Evolutionary conservation across 2,329 filamentous ascomycete species (phyloP).

Genomic region (Sarocladium strictum): DNA sequence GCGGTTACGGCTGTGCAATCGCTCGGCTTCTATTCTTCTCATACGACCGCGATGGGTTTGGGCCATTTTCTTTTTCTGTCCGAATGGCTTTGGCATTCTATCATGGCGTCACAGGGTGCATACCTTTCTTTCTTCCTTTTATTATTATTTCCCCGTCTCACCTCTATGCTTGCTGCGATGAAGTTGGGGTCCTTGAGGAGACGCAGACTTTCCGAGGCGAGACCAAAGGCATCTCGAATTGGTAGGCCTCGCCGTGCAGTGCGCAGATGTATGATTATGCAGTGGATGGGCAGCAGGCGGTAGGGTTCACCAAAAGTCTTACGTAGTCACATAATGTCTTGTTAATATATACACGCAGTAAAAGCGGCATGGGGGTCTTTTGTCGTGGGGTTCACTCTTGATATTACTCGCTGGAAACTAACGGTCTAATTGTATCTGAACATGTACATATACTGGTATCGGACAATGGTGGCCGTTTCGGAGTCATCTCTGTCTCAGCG

Average conservation of each 20-base stretch:
- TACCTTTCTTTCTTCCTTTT: neutral
- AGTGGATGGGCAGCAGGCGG: neutral
- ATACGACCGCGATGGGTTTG: neutral
- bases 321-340: conserved; percentile 9
- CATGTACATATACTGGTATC: no score
- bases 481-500: no score
- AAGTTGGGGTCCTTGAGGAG: neutral
- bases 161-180: neutral
- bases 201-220: no score
- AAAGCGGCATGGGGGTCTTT: neutral
- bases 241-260: neutral
- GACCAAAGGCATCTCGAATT: neutral
- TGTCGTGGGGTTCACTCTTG: no score
- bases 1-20: no score
- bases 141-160: neutral
- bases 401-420: no score
- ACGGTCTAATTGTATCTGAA: no score
- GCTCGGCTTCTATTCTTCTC: neutral
- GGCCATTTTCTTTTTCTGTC: neutral
- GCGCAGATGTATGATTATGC: neutral
- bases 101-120: conserved; percentile 1
- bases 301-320: neutral
- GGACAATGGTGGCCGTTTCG: no score
- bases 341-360: neutral
- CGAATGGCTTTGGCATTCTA: neutral